Evolutionary conservation across 257 asterid species (phyloP), one percentile per base, ranked within the genome.

Genomic region (Echium plantagineum): DNA sequence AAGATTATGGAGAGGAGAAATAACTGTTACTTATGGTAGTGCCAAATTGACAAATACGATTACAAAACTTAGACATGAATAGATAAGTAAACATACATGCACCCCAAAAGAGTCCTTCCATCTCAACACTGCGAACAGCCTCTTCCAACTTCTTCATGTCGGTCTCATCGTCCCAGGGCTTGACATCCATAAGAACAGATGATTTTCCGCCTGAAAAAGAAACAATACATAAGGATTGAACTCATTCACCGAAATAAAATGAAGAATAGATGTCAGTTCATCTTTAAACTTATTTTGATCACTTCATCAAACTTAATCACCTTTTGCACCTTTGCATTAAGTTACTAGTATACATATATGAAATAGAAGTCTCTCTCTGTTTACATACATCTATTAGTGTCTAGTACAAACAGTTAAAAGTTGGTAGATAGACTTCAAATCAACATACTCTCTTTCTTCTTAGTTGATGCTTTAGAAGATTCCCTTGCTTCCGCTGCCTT

Each of bases 141-240:
- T 85, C 98, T 71, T 91, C 96, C 30, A 91, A 76, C 70, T 80
- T 79, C 86, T 85, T 91, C 95, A 88, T 85, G 83, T 91, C 98
- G 0, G 98, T 91, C 82, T 88, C 98, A 59, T 88, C 98, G 70
- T 88, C 96, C 98, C 98, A 88, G 4, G 98, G 98, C 67, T 91
- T 91, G 6, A 90, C 58, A 52, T 90, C 98, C 96, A 90, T 21
- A 58, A 91, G 98, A 59, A 91, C 88, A 6, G 98, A 91, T 30
- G 98, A 91, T 64, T 91, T 91, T 31, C 98, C 98, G 75, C 98
- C 96, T 90, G 71, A 31, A 67, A 47, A 52, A 46, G 26, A 10
- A 15, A 38, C 5, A 19, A 2, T 1, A 21, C 1, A 7, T 5
- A 7, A 18, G 46, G 57, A 55, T 42, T 0, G 1, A 10, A 42